Conservation (phyloP, 495 filamentous ascomycete genomes). For the Tuber aestivum region DNA sequence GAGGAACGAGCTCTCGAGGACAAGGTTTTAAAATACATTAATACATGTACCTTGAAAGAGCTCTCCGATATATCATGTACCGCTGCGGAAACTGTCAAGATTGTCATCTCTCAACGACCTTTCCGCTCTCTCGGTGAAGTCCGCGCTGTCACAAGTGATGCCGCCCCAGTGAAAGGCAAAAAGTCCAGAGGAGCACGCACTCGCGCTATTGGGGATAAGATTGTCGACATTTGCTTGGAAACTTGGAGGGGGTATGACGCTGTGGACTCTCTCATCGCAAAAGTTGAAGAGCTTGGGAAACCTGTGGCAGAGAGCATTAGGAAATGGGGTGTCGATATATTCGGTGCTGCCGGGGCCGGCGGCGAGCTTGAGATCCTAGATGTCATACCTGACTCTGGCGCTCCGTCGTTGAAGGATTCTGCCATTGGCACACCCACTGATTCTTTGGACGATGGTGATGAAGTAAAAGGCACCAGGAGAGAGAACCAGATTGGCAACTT, state of each 20-base stretch:
- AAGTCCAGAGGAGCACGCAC: conserved; percentile 47
- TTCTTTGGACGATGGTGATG: conserved; percentile 51
- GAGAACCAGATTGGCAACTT: conserved; percentile 35
- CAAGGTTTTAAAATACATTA: conserved; percentile 73
- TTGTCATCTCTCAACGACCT: conserved; percentile 63
- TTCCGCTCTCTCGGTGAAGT: conserved; percentile 61
- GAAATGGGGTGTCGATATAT: conserved; percentile 71
- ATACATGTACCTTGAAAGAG: conserved; percentile 64
- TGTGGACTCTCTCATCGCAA: conserved; percentile 68
- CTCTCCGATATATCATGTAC: conserved; percentile 71
- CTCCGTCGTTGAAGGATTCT: conserved; percentile 52
- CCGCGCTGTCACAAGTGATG: conserved; percentile 53
- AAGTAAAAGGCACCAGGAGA: conserved; percentile 44
- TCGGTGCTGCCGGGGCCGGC: conserved; percentile 53
- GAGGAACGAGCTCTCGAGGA: conserved; percentile 48
- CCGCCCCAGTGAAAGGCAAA: conserved; percentile 46
- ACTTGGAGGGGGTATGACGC: conserved; percentile 68
- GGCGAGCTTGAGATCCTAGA: conserved; percentile 65
- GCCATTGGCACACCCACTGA: conserved; percentile 68
- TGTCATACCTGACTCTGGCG: conserved; percentile 48
- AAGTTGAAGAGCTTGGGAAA: conserved; percentile 64
- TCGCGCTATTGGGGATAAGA: conserved; percentile 59
- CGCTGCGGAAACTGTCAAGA: conserved; percentile 58
- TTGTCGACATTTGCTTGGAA: conserved; percentile 64
- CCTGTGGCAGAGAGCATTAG: conserved; percentile 64